Evolutionary conservation across 176 grass and related monocot genomes (phyloP).

Genomic region (Poa pratensis): DNA sequence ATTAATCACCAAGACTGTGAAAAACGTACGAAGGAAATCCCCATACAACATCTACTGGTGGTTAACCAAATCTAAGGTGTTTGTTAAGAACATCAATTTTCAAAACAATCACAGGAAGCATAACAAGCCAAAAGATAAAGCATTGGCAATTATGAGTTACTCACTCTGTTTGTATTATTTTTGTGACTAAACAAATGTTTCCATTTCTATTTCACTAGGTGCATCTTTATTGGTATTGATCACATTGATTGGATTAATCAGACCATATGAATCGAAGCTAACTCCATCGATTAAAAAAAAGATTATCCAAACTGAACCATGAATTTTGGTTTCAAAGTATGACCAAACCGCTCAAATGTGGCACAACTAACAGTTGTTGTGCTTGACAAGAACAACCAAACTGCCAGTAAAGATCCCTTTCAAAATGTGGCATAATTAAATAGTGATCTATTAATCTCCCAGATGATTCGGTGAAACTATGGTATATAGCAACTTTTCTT

Average conservation of each 20-base stretch:
- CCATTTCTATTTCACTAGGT: not conserved
- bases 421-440: not conserved
- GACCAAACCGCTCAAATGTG: constrained; percentile 5
- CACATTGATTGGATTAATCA: not conserved
- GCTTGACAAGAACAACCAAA: constrained; percentile 2
- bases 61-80: constrained; percentile 24
- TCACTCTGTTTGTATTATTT: not conserved
- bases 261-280: not conserved
- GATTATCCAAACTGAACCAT: not conserved
- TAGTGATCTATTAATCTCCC: not conserved
- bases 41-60: not conserved
- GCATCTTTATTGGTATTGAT: not conserved
- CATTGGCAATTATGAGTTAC: constrained; percentile 2
- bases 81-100: not conserved
- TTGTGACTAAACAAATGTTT: not conserved
- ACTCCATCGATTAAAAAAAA: not conserved
- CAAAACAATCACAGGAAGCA: not conserved
- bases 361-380: not conserved
- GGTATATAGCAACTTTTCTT: not conserved
- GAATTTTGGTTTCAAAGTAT: not conserved
- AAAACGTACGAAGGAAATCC: not conserved
- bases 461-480: not conserved
- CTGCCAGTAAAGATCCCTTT: not conserved
- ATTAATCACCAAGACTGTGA: not conserved
- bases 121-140: not conserved